Conservation (phyloP, 352 stramenopile genomes). For the Pythium insidiosum region DNA sequence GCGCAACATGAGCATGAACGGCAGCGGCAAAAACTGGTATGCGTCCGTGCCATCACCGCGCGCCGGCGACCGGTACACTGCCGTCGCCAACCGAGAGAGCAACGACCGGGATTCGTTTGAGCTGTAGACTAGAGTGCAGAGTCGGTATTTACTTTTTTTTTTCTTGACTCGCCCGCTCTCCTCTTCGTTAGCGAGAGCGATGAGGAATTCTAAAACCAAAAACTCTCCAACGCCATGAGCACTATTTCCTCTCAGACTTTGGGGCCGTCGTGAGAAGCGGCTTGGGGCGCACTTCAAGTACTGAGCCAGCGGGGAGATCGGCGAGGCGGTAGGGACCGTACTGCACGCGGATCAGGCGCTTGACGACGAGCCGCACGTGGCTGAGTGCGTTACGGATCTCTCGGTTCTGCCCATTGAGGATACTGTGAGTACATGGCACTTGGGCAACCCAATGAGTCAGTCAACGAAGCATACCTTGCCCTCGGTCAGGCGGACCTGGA, state of each 20-base stretch:
- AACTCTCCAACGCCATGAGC: too few relatives aligned
- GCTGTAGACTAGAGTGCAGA: constrained; percentile 25
- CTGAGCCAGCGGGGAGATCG: constrained; percentile 60
- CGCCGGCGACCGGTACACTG: constrained; percentile 8
- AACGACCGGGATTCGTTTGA: constrained; percentile 52
- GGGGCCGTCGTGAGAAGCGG: too few relatives aligned
- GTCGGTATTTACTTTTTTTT: too few relatives aligned
- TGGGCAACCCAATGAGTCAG: not conserved
- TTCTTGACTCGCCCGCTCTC: too few relatives aligned
- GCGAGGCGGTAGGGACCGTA: constrained; percentile 87
- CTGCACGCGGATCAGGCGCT: constrained; percentile 82
- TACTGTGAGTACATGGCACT: not conserved
- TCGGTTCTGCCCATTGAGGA: constrained; percentile 63
- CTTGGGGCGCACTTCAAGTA: constrained; percentile 72
- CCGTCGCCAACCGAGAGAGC: constrained; percentile 23
- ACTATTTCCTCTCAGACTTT: too few relatives aligned
- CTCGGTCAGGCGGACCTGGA: constrained; percentile 80
- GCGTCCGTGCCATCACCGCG: constrained; percentile 41
- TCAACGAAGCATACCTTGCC: constrained; percentile 51
- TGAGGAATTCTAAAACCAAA: too few relatives aligned
- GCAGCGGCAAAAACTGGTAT: constrained; percentile 29
- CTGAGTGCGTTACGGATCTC: constrained; percentile 86
- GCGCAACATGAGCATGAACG: constrained; percentile 8
- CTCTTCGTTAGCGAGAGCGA: too few relatives aligned
- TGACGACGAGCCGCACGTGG: constrained; percentile 82